Conservation (phyloP, 768 basidiomycete genomes). For the Tricholomella constricta region DNA sequence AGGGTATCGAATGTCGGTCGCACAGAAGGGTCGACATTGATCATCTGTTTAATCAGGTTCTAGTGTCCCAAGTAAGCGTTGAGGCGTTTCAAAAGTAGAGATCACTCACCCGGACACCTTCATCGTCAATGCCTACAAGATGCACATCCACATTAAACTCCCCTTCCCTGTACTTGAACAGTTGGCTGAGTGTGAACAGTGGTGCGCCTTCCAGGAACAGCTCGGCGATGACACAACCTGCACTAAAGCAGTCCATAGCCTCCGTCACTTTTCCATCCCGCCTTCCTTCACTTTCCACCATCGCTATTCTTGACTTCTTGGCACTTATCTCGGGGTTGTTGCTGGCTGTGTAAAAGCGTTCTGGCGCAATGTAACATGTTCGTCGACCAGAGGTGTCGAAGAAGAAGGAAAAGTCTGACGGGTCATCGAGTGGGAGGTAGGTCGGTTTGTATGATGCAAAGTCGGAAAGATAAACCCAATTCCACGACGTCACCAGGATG, state of each 20-base stretch:
- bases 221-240: conserved; percentile 94
- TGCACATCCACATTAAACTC: conserved; percentile 76
- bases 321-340: conserved; percentile 69
- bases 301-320: conserved; percentile 57
- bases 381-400: conserved; percentile 94
- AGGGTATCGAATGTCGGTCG: conserved; percentile 84
- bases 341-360: conserved; percentile 84
- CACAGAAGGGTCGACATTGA: conserved; percentile 70
- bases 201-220: conserved; percentile 94
- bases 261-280: conserved; percentile 86
- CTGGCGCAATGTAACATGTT: conserved; percentile 95
- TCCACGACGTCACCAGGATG: conserved; percentile 93
- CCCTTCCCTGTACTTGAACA: conserved; percentile 92
- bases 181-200: conserved; percentile 89
- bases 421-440: conserved; percentile 92
- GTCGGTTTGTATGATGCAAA: conserved; percentile 97
- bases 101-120: conserved; percentile 71
- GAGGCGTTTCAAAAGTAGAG: background rate
- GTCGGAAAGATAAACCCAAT: conserved; percentile 94
- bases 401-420: conserved; percentile 96
- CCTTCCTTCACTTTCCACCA: conserved; percentile 61
- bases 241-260: conserved; percentile 96
- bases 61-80: conserved; percentile 40
- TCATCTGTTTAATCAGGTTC: conserved; percentile 90
- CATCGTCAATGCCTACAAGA: conserved; percentile 76